Base-by-base conservation (phyloP, 2,329 filamentous ascomycete species). In the Diaporthe eres region DNA sequence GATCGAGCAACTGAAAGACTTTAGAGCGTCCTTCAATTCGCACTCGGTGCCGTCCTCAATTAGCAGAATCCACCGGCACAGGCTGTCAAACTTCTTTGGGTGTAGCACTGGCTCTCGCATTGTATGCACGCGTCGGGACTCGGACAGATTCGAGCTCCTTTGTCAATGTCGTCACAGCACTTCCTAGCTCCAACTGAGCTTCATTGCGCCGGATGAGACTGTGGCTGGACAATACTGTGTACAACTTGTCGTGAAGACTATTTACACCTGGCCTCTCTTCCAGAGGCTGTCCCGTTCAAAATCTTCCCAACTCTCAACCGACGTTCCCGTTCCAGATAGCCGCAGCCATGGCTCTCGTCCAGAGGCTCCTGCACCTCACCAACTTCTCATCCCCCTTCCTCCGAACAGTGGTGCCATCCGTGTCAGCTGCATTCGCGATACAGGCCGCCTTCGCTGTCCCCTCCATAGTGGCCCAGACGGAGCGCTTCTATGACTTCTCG, bases 401-500 rank as follows among this genome's bases (percentile, higher is more conserved):
- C 17, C 87, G 91, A 58, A 92, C 90, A 0, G 84, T 93, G 13
- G 85, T 93, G 3, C 92, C 92, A 2, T 88, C 88, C 49, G 87
- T 93, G 17, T 88, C 88, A 8, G 88, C 92, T 13, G 92, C 92
- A 2, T 92, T 92, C 78, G 90, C 89, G 2, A 85, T 94, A 63
- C 92, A 94, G 84, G 86, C 88, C 12, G 90, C 88, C 55, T 89
- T 91, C 9, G 92, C 90, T 6, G 81, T 92, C 2, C 92, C 92
- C 7, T 93, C 91, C 8, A 90, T 93, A 76, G 77, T 88, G 37
- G 85, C 86, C 44, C 88, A 91, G 79, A 89, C 90, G 9, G 93
- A 94, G 80, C 88, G 90, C 51, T 93, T 93, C 85, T 94, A 93
- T 81, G 93, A 94, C 81, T 77, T 92, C 65, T 92, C 91, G 2